Base-by-base conservation (phyloP, 2,329 filamentous ascomycete genomes). In the Monosporascus sp. region DNA sequence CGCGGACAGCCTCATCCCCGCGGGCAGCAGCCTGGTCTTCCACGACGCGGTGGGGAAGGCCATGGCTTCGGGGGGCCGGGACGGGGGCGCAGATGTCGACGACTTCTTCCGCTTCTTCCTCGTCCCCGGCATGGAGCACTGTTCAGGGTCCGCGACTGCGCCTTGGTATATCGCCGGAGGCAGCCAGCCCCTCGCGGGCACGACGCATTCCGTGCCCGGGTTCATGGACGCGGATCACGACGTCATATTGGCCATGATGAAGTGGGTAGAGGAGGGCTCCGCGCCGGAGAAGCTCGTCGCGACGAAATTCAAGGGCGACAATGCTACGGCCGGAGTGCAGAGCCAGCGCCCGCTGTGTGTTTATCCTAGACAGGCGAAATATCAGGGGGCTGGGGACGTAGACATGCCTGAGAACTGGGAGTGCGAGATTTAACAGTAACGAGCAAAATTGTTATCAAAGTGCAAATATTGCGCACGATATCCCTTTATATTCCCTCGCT, bases 111-210 rank as follows among this genome's bases (percentile, higher is more conserved):
- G 62, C 37, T 75, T 71, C 61, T 81, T 81, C 68, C 68, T 72
- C 37, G 72, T 80, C 52, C 72, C 70, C 11, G 78, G 78, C 2
- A 77, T 77, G 66, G 67, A 64, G 1, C 78, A 81, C 58, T 81
- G 78, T 56, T 53, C 49, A 5, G 72, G 72, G 5, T 58, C 19
- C 72, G 73, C 48, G 58, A 58, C 47, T 70, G 74, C 46, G 67
- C 74, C 55, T 9, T 62, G 60, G 59, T 54, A 58, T 37, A 52
- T 62, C 31, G 55, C 58, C 44, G 51, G 58, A 19, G 58, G 49
- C 27, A 52, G 52, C 26, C 60, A 56, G 52, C 49, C 49, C 17
- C 50, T 54, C 58, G 61, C 22, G 1, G 41, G 60, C 2, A 75
- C 74, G 2, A 63, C 71, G 37, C 67, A 74, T 55, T 79, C 80